Percentiles rank a stretch among this genome's conserved stretches.
Conservation (phyloP, 257 asterid genomes). For the Capsicum baccatum region DNA sequence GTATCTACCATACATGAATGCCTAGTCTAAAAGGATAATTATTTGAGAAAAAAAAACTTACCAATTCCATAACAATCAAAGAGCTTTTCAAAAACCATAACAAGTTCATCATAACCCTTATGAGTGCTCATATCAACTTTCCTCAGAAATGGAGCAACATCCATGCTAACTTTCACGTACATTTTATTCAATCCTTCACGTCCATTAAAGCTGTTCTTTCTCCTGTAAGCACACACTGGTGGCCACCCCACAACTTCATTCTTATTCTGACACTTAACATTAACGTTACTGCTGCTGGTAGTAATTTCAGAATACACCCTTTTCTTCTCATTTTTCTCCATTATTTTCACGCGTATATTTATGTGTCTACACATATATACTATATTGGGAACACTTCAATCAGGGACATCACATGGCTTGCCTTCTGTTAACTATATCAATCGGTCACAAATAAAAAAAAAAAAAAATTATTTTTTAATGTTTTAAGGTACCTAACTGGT, state of each 20-base stretch:
- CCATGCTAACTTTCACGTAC: constrained; percentile 89
- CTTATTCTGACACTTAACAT: constrained; percentile 26
- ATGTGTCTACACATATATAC: background rate
- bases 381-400: constrained; percentile 26
- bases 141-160: constrained; percentile 84
- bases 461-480: background rate
- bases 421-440: constrained; percentile 28
- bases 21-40: background rate
- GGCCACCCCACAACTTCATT: constrained; percentile 89
- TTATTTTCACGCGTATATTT: background rate
- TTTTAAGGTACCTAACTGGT: constrained; percentile 38
- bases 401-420: constrained; percentile 73
- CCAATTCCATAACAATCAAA: constrained; percentile 68
- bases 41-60: constrained; percentile 27
- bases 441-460: background rate
- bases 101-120: constrained; percentile 58
- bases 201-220: constrained; percentile 47
- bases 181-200: constrained; percentile 36
- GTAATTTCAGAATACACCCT: constrained; percentile 54
- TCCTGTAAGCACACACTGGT: constrained; percentile 69
- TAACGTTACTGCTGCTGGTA: background rate
- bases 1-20: too few species aligned
- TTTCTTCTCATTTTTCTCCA: constrained; percentile 50
- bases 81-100: constrained; percentile 61
- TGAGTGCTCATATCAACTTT: constrained; percentile 66